Evolutionary conservation across 2,329 filamentous ascomycete species (phyloP).

Genomic region (Dactylonectria estremocensis): DNA sequence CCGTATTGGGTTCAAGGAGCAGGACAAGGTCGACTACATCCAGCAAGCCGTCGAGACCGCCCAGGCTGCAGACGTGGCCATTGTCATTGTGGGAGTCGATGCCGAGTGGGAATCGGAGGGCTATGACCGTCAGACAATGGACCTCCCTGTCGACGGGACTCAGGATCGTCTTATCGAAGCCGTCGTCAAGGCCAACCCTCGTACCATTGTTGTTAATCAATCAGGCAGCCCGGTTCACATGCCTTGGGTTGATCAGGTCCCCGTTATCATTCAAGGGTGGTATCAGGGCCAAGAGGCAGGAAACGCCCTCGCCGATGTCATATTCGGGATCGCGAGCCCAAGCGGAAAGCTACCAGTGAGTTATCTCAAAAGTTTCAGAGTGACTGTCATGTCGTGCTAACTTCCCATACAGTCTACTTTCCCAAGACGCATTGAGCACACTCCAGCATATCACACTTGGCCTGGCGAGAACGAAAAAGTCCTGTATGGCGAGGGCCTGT

Average conservation of each 20-base stretch:
- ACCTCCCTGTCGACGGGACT: constrained; percentile 72
- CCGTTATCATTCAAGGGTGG: constrained; percentile 73
- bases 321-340: constrained; percentile 78
- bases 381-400: constrained; percentile 2
- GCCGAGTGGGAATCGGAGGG: constrained; percentile 84
- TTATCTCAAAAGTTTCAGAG: background rate
- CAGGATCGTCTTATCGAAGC: constrained; percentile 74
- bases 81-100: constrained; percentile 79
- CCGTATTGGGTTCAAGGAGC: constrained; percentile 79
- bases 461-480: constrained; percentile 79
- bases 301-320: constrained; percentile 75
- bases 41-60: constrained; percentile 76
- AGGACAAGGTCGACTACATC: constrained; percentile 73
- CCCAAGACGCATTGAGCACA: constrained; percentile 74
- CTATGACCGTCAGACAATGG: constrained; percentile 81
- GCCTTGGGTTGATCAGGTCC: constrained; percentile 76
- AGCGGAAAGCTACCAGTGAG: constrained; percentile 77
- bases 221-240: constrained; percentile 65
- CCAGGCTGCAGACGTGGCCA: constrained; percentile 74
- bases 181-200: constrained; percentile 73
- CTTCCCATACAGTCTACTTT: constrained; percentile 69
- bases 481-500: constrained; percentile 80
- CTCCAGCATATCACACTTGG: constrained; percentile 81
- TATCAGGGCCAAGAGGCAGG: constrained; percentile 77
- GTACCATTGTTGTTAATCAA: constrained; percentile 76